A percentile compares a stretch with the other conserved stretches of the same genome.
These are phyloP conservation scores for Stemphylium beticola DNA, from an alignment of 2,329 filamentous ascomycete genomes.

Conservation along the genomic window DNA sequence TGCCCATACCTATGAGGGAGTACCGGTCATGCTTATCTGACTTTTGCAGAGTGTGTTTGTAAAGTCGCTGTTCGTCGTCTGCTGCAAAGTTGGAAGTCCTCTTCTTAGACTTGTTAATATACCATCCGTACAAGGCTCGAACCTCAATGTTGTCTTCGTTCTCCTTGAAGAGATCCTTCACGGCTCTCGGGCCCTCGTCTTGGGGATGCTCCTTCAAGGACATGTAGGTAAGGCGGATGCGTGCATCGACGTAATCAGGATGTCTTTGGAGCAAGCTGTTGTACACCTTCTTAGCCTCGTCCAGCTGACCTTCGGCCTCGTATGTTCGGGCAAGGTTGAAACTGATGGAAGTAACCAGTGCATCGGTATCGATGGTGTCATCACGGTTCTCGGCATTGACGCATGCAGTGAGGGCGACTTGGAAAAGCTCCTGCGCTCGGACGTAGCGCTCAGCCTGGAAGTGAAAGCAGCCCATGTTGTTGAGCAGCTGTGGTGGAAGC, in stretches of 20 bases:
- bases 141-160: conserved; percentile 89
- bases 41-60: conserved; percentile 93
- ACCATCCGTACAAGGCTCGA: conserved; percentile 93
- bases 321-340: conserved; percentile 96
- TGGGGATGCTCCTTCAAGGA: conserved; percentile 79
- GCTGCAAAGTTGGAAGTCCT: conserved; percentile 80
- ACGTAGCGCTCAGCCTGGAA: conserved; percentile 85
- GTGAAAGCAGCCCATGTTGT: conserved; percentile 97
- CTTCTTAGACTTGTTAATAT: conserved; percentile 87
- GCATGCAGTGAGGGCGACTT: conserved; percentile 88
- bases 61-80: conserved; percentile 89
- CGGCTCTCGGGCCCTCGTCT: conserved; percentile 84
- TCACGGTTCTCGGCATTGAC: conserved; percentile 80
- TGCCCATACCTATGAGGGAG: conserved; percentile 94
- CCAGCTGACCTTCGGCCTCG: conserved; percentile 79
- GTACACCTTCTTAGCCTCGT: conserved; percentile 88
- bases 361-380: conserved; percentile 81
- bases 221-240: conserved; percentile 87
- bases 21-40: conserved; percentile 96
- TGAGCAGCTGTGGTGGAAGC: conserved; percentile 87
- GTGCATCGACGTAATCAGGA: conserved; percentile 89
- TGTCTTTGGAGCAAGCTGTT: conserved; percentile 85
- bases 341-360: conserved; percentile 91
- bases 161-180: conserved; percentile 83
- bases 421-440: conserved; percentile 83